A percentile compares a stretch with the other conserved stretches of the same genome.
These are phyloP conservation scores for Pythium angustatum DNA, from an alignment of 352 stramenopile genomes.

Conservation along the genomic window DNA sequence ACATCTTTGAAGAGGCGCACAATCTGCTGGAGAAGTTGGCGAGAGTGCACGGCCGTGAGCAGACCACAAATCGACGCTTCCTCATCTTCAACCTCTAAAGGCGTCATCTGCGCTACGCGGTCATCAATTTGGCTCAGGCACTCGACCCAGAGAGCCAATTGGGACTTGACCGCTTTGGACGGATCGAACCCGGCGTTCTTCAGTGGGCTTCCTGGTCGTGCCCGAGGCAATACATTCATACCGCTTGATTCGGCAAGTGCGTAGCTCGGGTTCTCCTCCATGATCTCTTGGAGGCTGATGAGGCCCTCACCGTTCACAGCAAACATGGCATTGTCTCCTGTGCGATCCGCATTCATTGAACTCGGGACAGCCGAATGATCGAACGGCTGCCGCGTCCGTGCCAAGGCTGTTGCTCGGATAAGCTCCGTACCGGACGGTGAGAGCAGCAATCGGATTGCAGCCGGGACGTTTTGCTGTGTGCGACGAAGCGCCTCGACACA, in stretches of 20 bases:
- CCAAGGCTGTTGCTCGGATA: not conserved
- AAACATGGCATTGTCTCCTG: not conserved
- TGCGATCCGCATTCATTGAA: not conserved
- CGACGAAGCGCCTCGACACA: conserved; percentile 62
- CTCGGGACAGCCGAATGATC: not conserved
- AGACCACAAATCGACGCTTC: conserved; percentile 58
- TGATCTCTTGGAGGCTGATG: conserved; percentile 66
- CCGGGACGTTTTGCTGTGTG: conserved; percentile 49
- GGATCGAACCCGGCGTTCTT: conserved; percentile 45
- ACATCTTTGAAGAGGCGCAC: conserved; percentile 58
- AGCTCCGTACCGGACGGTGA: conserved; percentile 41
- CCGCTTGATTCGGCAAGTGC: conserved; percentile 62
- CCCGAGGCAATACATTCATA: conserved; percentile 26
- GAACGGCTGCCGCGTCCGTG: not conserved
- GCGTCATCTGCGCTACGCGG: conserved; percentile 53
- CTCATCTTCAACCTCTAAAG: conserved; percentile 66
- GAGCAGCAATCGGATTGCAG: conserved; percentile 61
- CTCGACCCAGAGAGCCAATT: conserved; percentile 67
- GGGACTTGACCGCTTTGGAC: conserved; percentile 29
- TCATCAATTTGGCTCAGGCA: conserved; percentile 69
- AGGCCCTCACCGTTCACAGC: conserved; percentile 22
- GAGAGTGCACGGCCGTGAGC: conserved; percentile 61
- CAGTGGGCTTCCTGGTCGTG: conserved; percentile 43
- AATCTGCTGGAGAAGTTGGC: conserved; percentile 67
- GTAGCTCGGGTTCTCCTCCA: conserved; percentile 84